A percentile compares a stretch with the other conserved stretches of the same genome.
These are phyloP conservation scores for Solanum lignicaule DNA, from an alignment of 257 asterid genomes.

Conservation along the genomic window DNA sequence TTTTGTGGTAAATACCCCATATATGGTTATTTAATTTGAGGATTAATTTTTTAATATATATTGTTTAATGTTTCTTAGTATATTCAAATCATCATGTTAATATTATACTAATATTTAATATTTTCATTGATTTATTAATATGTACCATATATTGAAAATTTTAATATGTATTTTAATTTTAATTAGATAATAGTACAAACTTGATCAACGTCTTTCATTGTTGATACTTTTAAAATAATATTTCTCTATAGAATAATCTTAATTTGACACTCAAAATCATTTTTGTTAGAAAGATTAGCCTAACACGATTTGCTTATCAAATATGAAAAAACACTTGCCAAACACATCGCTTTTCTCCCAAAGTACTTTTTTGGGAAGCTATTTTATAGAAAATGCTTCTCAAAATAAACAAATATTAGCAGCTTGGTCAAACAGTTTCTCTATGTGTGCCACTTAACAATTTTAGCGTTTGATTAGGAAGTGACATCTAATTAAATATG, in stretches of 20 bases:
- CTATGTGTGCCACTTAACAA: neutral
- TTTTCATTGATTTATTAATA: neutral
- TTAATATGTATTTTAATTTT: neutral
- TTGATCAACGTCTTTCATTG: neutral
- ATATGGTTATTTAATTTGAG: neutral
- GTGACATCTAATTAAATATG: neutral
- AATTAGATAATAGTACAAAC: neutral
- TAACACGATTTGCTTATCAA: neutral
- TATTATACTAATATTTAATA: neutral
- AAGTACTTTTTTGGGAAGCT: neutral
- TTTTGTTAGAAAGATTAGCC: neutral
- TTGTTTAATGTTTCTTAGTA: neutral
- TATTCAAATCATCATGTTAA: neutral
- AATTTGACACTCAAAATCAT: neutral
- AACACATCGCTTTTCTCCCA: neutral
- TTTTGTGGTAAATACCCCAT: neutral
- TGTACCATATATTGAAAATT: neutral
- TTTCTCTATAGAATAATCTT: neutral
- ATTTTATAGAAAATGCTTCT: neutral
- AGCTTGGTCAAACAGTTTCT: neutral
- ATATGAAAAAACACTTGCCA: neutral
- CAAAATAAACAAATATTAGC: neutral
- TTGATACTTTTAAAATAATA: neutral
- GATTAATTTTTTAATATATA: neutral
- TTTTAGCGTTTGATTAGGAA: neutral